phyloP scores from a whole-genome alignment of 2,329 filamentous ascomycete species.

The Alternaria brassicicola region DNA sequence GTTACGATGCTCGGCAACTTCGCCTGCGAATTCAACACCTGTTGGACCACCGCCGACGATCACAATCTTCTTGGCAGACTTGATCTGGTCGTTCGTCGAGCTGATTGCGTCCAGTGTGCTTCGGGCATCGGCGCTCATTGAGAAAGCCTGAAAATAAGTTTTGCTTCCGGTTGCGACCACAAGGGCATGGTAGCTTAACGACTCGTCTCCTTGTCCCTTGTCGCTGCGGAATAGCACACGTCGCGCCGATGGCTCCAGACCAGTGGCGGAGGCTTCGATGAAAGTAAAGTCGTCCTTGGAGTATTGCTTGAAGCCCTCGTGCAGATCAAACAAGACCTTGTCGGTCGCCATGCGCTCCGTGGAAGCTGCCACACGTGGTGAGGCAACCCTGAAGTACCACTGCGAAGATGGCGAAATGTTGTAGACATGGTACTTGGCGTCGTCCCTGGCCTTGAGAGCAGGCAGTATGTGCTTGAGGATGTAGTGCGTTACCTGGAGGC shows the following conservation, averaged over 20 bases:
- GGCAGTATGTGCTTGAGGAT: constrained; percentile 47
- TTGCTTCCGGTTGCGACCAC: constrained; percentile 62
- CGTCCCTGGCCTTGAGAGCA: constrained; percentile 35
- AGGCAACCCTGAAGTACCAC: constrained; percentile 61
- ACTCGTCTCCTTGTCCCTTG: constrained; percentile 30
- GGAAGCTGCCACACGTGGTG: constrained; percentile 60
- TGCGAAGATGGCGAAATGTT: constrained; percentile 60
- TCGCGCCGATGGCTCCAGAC: constrained; percentile 52
- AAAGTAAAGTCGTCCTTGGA: constrained; percentile 56
- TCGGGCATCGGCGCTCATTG: constrained; percentile 46
- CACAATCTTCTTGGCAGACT: constrained; percentile 52
- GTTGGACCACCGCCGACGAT: constrained; percentile 58
- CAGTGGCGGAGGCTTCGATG: constrained; percentile 57
- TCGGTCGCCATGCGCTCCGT: constrained; percentile 54
- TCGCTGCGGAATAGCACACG: constrained; percentile 52
- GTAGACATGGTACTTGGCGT: constrained; percentile 57
- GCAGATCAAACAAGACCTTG: constrained; percentile 58
- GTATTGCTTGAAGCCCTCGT: constrained; percentile 59
- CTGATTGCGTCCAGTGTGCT: constrained; percentile 41
- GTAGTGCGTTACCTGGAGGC: constrained; percentile 43
- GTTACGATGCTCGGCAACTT: constrained; percentile 53
- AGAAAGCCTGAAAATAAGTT: constrained; percentile 54
- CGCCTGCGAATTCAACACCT: constrained; percentile 58
- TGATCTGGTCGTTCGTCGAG: constrained; percentile 43
- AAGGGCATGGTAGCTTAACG: constrained; percentile 59